A percentile compares a stretch with the other conserved stretches of the same genome.
These are phyloP conservation scores for Polytolypa hystricis DNA, from an alignment of 2,329 filamentous ascomycete genomes.

Conservation along the genomic window DNA sequence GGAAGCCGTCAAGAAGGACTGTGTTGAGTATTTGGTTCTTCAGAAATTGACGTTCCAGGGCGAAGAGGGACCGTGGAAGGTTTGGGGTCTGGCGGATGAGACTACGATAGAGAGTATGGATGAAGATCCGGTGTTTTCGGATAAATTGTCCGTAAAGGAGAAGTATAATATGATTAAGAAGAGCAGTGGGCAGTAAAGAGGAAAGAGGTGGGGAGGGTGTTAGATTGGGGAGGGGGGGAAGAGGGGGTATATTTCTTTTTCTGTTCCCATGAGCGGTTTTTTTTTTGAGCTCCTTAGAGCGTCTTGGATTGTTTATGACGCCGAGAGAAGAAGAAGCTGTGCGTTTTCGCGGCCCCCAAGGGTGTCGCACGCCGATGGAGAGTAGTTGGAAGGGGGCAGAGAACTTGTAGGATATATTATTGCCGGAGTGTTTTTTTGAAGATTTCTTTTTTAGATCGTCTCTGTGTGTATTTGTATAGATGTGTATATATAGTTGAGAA, in stretches of 20 bases:
- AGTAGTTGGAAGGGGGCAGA: too few relatives aligned
- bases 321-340: too few relatives aligned
- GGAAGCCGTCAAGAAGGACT: slow-evolving; percentile 30
- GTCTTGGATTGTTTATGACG: too few relatives aligned
- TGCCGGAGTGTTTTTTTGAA: too few relatives aligned
- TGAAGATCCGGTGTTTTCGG: slow-evolving; percentile 24
- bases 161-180: slow-evolving; percentile 20
- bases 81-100: slow-evolving; percentile 40
- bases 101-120: slow-evolving; percentile 30
- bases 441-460: too few relatives aligned
- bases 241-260: not conserved
- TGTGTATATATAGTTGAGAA: too few relatives aligned
- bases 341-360: too few relatives aligned
- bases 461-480: too few relatives aligned
- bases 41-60: slow-evolving; percentile 35
- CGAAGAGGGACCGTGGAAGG: slow-evolving; percentile 35
- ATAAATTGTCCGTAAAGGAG: slow-evolving; percentile 24
- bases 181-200: too few relatives aligned
- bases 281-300: not conserved
- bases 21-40: slow-evolving; percentile 41
- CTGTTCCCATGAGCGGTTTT: not conserved
- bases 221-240: not conserved
- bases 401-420: too few relatives aligned
- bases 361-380: too few relatives aligned
- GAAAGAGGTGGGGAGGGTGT: too few relatives aligned